Base-by-base conservation (phyloP, 768 basidiomycete genomes). In the Amylocystis lapponica region DNA sequence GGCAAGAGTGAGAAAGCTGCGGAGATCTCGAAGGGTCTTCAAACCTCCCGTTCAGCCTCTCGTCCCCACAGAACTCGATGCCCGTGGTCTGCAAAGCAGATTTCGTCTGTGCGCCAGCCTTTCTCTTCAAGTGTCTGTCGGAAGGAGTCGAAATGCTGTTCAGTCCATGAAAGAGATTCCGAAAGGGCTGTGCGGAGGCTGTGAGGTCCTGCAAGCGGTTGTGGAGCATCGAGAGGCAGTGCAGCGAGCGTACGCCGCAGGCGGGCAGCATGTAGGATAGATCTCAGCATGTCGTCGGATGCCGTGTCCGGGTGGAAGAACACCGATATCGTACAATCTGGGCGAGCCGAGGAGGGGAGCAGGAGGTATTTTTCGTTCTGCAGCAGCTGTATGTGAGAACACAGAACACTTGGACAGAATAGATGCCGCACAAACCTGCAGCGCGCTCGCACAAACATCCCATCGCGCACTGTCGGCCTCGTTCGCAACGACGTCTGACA, bases 101-200 rank as follows among this genome's bases (percentile, higher is more conserved):
- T 47, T 38, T 60, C 58, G 43, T 60, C 54, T 21, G 53, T 57
- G 23, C 51, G 45, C 58, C 58, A 60, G 8, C 48, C 54, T 16
- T 45, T 48, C 20, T 51, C 43, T 5, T 47, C 49, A 5, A 60
- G 42, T 4, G 40, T 34, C 13, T 16, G 25, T 41, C 48, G 52
- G 50, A 60, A 60, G 21, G 43, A 36, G 14, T 35, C 21, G 34
- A 53, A 56, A 20, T 57, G 43, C 13, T 30, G 27, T 3, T 43
- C 6, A 11, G 50, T 44, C 48, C 48, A 53, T 19, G 20, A 17
- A 21, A 33, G 48, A 2, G 55, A 46, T 11, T 48, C 39, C 13
- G 35, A 33, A 26, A 59, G 31, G 16, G 45, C 37, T 2, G 30
- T 30, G 10, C 38, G 45, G 20, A 59, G 43, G 0, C 21, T 20